Evolutionary conservation across 176 grass and related monocot genomes (phyloP).

Genomic region (Zoysia pacifica): DNA sequence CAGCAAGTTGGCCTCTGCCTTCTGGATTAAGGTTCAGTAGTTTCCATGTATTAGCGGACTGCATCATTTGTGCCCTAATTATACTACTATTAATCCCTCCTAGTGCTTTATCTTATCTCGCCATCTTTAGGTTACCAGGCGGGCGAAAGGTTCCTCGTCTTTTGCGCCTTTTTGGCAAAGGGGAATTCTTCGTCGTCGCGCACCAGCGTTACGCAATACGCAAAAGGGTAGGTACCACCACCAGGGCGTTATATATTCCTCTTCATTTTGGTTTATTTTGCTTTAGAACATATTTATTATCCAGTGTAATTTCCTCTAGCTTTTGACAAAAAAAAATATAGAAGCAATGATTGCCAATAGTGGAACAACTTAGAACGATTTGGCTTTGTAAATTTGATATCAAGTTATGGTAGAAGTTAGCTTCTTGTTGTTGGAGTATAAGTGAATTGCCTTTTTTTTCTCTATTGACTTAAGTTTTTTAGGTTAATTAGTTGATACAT

Average conservation of each 20-base stretch:
- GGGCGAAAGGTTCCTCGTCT: slow-evolving; percentile 55
- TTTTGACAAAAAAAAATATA: slow-evolving; percentile 37
- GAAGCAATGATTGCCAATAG: slow-evolving; percentile 41
- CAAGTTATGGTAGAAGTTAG: not conserved
- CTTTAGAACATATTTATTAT: slow-evolving; percentile 31
- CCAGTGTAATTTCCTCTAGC: slow-evolving; percentile 35
- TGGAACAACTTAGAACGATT: slow-evolving; percentile 28
- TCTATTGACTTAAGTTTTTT: no score
- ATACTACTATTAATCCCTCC: slow-evolving; percentile 38
- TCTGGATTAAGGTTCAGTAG: slow-evolving; percentile 30
- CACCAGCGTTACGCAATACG: slow-evolving; percentile 61
- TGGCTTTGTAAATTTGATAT: not conserved
- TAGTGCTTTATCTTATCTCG: slow-evolving; percentile 76
- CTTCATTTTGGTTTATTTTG: slow-evolving; percentile 24
- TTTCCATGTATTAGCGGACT: slow-evolving; percentile 3
- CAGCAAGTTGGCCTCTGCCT: slow-evolving; percentile 20
- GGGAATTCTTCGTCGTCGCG: slow-evolving; percentile 60
- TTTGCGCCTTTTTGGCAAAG: slow-evolving; percentile 58
- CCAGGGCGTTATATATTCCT: slow-evolving; percentile 38
- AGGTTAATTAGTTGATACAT: no score
- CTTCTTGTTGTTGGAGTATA: not conserved
- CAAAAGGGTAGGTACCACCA: slow-evolving; percentile 50
- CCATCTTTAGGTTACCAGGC: slow-evolving; percentile 46
- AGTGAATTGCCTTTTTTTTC: no score
- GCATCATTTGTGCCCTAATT: slow-evolving; percentile 44